These are phyloP conservation scores for Cytospora schulzeri DNA, from an alignment of 2,329 filamentous ascomycete genomes.

Conservation along the genomic window DNA sequence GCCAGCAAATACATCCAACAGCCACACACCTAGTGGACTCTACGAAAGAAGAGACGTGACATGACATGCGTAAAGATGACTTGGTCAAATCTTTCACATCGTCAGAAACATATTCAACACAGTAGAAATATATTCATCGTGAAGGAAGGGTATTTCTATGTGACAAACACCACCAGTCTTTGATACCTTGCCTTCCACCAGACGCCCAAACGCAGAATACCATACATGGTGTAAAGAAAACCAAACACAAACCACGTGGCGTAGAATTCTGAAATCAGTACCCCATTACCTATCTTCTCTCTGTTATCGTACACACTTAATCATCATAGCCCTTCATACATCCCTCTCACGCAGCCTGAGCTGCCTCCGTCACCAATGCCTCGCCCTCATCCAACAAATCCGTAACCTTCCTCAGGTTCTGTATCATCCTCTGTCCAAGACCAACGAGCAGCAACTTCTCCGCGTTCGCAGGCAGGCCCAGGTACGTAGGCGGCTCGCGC, in stretches of 20 bases:
- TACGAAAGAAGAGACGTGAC: neutral
- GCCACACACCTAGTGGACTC: neutral
- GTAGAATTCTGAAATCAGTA: neutral
- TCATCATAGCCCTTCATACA: neutral
- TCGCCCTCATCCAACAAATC: conserved; percentile 92
- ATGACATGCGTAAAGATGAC: neutral
- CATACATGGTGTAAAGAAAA: conserved; percentile 6
- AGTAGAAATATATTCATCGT: conserved; percentile 12
- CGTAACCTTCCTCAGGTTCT: conserved; percentile 80
- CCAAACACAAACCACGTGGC: neutral
- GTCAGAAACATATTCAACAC: conserved; percentile 7
- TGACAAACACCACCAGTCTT: conserved; percentile 12
- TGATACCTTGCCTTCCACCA: conserved; percentile 7
- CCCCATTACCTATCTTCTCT: neutral
- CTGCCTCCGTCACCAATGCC: conserved; percentile 74
- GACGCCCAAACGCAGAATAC: conserved; percentile 15
- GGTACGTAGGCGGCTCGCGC: conserved; percentile 91
- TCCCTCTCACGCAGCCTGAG: conserved; percentile 22
- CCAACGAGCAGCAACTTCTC: conserved; percentile 93
- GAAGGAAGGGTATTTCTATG: conserved; percentile 24
- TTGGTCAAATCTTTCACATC: conserved; percentile 6
- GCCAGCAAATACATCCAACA: no score
- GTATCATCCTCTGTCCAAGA: conserved; percentile 81
- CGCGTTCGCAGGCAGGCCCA: conserved; percentile 91
- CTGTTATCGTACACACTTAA: neutral